Evolutionary conservation across 2,329 filamentous ascomycete species (phyloP), one percentile per base, ranked within the genome.

Genomic region (Sordariomycetes sp.): DNA sequence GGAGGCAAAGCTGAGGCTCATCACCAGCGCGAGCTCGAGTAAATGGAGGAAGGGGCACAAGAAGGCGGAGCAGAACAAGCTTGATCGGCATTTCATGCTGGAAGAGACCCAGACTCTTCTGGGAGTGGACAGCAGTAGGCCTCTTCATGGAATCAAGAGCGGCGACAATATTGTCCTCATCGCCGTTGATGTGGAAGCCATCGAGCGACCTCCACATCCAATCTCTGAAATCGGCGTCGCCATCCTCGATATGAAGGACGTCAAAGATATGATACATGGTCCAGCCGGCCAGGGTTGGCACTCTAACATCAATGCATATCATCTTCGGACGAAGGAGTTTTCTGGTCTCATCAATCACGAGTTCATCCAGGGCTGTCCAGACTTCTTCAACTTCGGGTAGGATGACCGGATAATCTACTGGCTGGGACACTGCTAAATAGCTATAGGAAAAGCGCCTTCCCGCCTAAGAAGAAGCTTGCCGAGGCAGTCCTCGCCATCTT

Each of bases 221-320:
- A 70, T 96, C 38, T 94, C 88, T 0, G 92, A 98, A 55, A 68
- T 98, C 25, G 92, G 92, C 1, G 66, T 98, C 26, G 80, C 86
- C 2, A 79, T 80, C 3, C 65, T 96, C 0, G 87, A 96, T 51
- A 87, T 82, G 1, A 46, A 55, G 5, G 55, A 70, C 24, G 50
- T 86, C 16, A 46, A 57, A 2, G 59, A 54, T 7, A 40, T 77
- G 1, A 47, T 72, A 0, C 82, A 84, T 3, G 84, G 84, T 1
- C 46, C 61, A 3, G 56, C 63, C 18, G 85, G 79, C 4, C 46
- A 61, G 26, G 67, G 76, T 24, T 95, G 88, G 87, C 72, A 75
- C 42, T 46, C 61, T 0, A 56, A 68, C 33, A 82, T 95, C 42
- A 63, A 73, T 20, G 75, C 72, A 10, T 72, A 81, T 18, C 92